Conservation (phyloP, 2,329 filamentous ascomycete species). For the Aspergillus tanneri region DNA sequence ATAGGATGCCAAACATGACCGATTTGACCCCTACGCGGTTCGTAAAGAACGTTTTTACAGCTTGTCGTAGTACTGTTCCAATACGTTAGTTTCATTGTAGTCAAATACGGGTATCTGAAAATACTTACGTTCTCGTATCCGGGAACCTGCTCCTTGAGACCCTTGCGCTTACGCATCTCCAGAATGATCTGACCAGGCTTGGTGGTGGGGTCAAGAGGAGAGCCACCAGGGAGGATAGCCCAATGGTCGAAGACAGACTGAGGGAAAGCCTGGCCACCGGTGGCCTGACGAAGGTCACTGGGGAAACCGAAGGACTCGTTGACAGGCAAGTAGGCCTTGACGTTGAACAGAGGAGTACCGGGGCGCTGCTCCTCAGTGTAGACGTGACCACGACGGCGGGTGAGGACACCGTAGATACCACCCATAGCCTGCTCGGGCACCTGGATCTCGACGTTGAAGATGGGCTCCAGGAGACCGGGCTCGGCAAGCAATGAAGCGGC, state of each 20-base stretch:
- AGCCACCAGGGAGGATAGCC: constrained; percentile 93
- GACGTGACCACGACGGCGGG: constrained; percentile 96
- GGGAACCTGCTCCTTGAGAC: constrained; percentile 94
- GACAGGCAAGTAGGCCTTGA: constrained; percentile 96
- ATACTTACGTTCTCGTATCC: constrained; percentile 92
- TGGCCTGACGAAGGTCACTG: constrained; percentile 88
- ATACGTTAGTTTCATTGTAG: constrained; percentile 20
- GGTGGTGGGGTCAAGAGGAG: constrained; percentile 76
- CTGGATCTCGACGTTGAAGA: constrained; percentile 99
- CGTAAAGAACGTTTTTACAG: constrained; percentile 64
- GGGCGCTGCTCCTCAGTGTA: constrained; percentile 98
- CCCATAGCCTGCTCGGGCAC: constrained; percentile 98
- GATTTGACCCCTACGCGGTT: constrained; percentile 43
- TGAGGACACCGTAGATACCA: constrained; percentile 99
- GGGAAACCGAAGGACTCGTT: constrained; percentile 99
- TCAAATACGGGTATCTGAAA: neutral
- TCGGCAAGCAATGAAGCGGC: constrained; percentile 87
- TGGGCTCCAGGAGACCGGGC: constrained; percentile 89
- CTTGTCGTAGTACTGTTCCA: constrained; percentile 92
- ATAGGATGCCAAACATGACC: constrained; percentile 37
- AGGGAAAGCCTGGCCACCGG: constrained; percentile 97
- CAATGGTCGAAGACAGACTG: constrained; percentile 99
- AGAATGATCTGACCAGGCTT: constrained; percentile 81
- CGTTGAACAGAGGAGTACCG: constrained; percentile 98
- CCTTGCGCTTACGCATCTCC: constrained; percentile 98